These are phyloP conservation scores for Geotrichum siamense DNA, from an alignment of 1,139 yeast species.

Conservation along the genomic window DNA sequence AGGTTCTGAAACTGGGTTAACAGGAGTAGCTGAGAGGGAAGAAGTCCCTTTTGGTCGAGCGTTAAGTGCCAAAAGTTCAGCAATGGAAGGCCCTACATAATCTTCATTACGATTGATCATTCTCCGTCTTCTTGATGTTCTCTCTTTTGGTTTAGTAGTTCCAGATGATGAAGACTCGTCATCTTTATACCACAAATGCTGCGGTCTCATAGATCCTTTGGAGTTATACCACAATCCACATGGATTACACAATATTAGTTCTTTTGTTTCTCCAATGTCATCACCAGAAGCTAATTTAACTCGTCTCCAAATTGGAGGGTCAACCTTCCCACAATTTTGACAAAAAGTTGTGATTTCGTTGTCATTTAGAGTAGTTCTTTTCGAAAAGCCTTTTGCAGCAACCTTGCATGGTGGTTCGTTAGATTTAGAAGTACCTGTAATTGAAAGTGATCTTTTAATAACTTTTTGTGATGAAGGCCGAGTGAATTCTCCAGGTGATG, in stretches of 20 bases:
- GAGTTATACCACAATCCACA: slow-evolving; percentile 35
- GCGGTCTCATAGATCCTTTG: slow-evolving; percentile 34
- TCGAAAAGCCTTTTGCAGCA: not conserved
- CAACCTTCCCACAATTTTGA: slow-evolving; percentile 35
- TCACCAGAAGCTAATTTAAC: slow-evolving; percentile 15
- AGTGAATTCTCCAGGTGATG: slow-evolving; percentile 10
- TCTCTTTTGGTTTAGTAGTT: slow-evolving; percentile 10
- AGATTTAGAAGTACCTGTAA: no score
- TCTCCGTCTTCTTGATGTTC: slow-evolving; percentile 8
- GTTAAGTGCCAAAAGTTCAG: slow-evolving; percentile 12
- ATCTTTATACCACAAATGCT: slow-evolving; percentile 11
- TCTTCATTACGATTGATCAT: slow-evolving; percentile 11
- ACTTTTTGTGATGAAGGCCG: slow-evolving; percentile 4
- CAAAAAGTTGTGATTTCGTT: slow-evolving; percentile 24
- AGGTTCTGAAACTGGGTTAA: not conserved
- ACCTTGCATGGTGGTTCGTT: no score
- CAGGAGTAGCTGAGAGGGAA: not conserved
- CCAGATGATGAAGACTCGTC: not conserved
- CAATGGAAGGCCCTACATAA: slow-evolving; percentile 16
- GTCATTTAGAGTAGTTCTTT: not conserved
- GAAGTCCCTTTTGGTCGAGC: slow-evolving; percentile 5
- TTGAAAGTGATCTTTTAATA: slow-evolving; percentile 12
- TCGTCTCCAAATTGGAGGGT: slow-evolving; percentile 36
- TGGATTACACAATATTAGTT: slow-evolving; percentile 32
- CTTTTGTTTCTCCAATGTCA: slow-evolving; percentile 19